phyloP scores from a whole-genome alignment of 2,329 filamentous ascomycete genomes.

The Pseudopyrenochaeta lycopersici region DNA sequence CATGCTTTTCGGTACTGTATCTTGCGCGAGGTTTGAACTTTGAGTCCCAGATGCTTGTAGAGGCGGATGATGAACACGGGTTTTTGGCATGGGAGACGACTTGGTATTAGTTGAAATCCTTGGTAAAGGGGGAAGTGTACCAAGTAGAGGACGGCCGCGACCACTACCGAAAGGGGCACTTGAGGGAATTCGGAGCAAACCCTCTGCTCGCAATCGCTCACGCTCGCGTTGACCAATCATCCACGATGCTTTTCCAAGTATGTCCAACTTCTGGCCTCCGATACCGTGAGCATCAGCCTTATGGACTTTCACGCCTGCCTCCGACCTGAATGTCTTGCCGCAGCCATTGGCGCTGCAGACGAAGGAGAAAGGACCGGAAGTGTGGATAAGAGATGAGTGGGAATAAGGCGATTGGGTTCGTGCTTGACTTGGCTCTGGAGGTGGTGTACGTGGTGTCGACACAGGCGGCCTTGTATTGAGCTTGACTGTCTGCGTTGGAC shows the following conservation, averaged over 20 bases:
- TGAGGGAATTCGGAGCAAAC: slow-evolving; percentile 11
- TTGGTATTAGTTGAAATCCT: neutral
- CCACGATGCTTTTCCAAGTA: slow-evolving; percentile 29
- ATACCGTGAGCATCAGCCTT: slow-evolving; percentile 30
- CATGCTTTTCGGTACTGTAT: neutral
- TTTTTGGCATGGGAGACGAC: neutral
- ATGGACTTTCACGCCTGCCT: slow-evolving; percentile 30
- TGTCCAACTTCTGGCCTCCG: slow-evolving; percentile 28
- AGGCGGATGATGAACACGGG: no score
- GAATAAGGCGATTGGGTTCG: neutral
- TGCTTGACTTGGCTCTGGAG: no score
- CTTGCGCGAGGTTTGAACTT: no score
- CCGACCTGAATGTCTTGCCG: slow-evolving; percentile 24
- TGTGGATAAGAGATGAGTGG: no score
- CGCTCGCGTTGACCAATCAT: slow-evolving; percentile 28
- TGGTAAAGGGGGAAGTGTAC: neutral
- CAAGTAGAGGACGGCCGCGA: neutral
- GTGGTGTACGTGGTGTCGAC: no score
- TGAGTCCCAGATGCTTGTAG: no score
- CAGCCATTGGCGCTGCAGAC: slow-evolving; percentile 23
- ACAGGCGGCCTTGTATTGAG: no score
- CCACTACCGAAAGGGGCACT: neutral
- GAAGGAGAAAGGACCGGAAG: slow-evolving; percentile 10
- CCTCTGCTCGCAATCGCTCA: slow-evolving; percentile 22
- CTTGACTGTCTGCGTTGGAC: no score